Base-by-base conservation (phyloP, 805 yeast species). In the Clavispora fructus region DNA sequence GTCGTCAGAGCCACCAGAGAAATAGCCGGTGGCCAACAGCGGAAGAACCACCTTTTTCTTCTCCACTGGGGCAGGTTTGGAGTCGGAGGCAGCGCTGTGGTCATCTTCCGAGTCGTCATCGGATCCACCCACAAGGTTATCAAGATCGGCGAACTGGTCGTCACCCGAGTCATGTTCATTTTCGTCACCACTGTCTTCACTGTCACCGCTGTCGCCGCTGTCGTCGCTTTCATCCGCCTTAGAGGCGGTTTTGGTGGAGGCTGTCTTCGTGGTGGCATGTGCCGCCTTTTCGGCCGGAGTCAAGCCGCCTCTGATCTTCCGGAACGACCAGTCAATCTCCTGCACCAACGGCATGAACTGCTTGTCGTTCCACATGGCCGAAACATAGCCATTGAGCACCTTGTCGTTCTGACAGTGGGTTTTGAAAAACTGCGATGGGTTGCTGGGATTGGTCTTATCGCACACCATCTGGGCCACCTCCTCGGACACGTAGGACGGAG, bases 1-100 rank as follows among this genome's bases (percentile, higher is more conserved):
- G 13, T 75, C 80, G 31, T 87, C 95, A 1, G 87, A 83, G 2
- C 86, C 96, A 6, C 89, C 95, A 6, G 97, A 89, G 49, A 77
- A 78, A 64, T 87, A 94, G 5, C 99, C 99, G 1, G 79, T 69
- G 44, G 84, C 82, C 42, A 90, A 70, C 40, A 79, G 82, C 0
- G 97, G 96, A 12, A 89, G 35, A 31, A 31, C 35, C 14, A 31
- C 7, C n/a, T 31, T 31, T 31, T 31, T 31, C 35, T 31, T 31
- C 5, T 31, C 35, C 10, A 6, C n/a, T 8, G 37, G 23, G 8
- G n/a, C 25, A 17, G 56, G 57, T 14, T 58, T 57, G 16, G n/a
- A 10, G 9, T 16, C 19, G 4, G 19, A 16, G 3, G 19, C 35
- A 6, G 32, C 4, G 5, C 11, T 12, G 14, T 13, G 32, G 7